phyloP scores from a whole-genome alignment of 129 eudicot species.

The Saposhnikovia divaricata region DNA sequence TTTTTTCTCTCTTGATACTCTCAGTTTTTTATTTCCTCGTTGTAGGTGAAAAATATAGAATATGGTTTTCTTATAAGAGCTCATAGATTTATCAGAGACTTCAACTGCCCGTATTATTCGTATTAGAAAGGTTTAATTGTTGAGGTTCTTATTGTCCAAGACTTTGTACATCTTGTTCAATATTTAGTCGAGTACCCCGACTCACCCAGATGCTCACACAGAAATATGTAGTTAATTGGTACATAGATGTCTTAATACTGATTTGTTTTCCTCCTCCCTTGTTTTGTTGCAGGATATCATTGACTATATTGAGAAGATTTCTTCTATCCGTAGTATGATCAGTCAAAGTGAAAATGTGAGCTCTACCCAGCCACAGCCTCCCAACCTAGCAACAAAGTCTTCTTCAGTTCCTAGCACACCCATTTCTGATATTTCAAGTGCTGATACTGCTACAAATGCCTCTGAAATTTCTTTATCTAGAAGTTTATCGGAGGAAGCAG shows the following conservation, averaged over 20 bases:
- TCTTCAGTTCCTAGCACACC: conserved; percentile 51
- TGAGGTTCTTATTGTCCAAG: background rate
- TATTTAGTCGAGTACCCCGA: no score
- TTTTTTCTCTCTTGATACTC: background rate
- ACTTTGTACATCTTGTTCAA: background rate
- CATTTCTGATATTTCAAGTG: conserved; percentile 32
- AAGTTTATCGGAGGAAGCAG: conserved; percentile 75
- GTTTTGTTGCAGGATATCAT: conserved; percentile 60
- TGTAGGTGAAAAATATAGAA: background rate
- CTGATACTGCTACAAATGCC: conserved; percentile 48
- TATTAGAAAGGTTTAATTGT: background rate
- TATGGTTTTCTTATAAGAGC: background rate
- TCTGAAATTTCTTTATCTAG: conserved; percentile 67
- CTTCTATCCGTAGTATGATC: conserved; percentile 36
- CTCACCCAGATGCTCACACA: background rate
- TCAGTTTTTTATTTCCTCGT: background rate
- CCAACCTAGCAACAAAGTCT: conserved; percentile 45
- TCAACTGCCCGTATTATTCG: background rate
- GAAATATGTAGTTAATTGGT: background rate
- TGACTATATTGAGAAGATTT: conserved; percentile 73
- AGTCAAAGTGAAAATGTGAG: conserved; percentile 59
- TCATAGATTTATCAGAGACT: background rate
- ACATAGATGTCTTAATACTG: background rate
- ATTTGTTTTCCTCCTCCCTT: background rate
- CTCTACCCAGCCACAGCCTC: conserved; percentile 43